phyloP scores from a whole-genome alignment of 1,139 yeast species.

The Blastobotrys elegans region DNA sequence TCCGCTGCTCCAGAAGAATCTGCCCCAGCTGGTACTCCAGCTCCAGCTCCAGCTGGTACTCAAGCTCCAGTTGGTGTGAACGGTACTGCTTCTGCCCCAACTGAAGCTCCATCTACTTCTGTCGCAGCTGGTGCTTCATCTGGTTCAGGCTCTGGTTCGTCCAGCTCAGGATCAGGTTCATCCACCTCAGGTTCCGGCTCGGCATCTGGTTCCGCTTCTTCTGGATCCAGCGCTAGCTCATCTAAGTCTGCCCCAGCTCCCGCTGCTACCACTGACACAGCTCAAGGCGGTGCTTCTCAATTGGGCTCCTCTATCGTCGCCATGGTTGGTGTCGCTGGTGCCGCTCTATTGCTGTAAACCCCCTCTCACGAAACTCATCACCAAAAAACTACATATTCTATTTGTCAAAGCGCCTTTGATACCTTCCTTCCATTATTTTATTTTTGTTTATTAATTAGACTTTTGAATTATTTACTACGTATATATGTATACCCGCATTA shows the following conservation, averaged over 20 bases:
- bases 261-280: not conserved
- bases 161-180: slow-evolving; percentile 4
- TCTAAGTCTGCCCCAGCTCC: not conserved
- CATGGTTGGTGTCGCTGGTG: slow-evolving; percentile 20
- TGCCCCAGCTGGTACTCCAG: slow-evolving; percentile 6
- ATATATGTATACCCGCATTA: not conserved
- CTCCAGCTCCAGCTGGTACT: slow-evolving; percentile 1
- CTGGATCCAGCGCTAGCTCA: slow-evolving; percentile 2
- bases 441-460: not conserved
- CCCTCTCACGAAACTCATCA: too few species aligned
- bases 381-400: too few species aligned
- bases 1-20: slow-evolving; percentile 2
- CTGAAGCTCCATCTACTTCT: not conserved
- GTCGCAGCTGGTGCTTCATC: slow-evolving; percentile 1
- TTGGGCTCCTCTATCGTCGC: slow-evolving; percentile 18
- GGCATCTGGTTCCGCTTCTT: slow-evolving; percentile 1
- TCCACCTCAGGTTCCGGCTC: not conserved
- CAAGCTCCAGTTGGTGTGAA: slow-evolving; percentile 5
- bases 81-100: slow-evolving; percentile 3
- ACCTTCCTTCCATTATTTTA: not conserved
- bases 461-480: too few species aligned
- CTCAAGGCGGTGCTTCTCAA: slow-evolving; percentile 13
- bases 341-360: slow-evolving; percentile 19
- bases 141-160: not conserved
- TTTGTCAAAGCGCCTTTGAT: too few species aligned